Evolutionary conservation across 83 land plant genomes (phyloP).

Genomic region (Diphasiastrum complanatum): DNA sequence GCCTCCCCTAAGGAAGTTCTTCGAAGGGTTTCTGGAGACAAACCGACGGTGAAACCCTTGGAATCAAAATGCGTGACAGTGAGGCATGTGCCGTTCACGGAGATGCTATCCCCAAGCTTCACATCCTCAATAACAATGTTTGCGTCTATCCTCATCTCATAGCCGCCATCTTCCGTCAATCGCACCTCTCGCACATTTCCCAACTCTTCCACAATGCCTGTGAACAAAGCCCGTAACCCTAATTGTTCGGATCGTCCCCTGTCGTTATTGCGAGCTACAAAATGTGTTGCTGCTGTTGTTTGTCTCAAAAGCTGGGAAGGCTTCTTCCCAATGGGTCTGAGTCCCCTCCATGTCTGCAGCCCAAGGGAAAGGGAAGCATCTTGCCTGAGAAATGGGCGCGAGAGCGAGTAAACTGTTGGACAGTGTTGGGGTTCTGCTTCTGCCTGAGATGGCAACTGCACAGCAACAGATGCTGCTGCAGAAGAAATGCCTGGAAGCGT

Average conservation of each 20-base stretch:
- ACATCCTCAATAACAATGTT: slow-evolving; percentile 56
- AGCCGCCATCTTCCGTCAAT: slow-evolving; percentile 37
- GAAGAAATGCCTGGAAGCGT: too few relatives aligned
- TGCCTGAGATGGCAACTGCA: too few relatives aligned
- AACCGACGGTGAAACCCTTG: slow-evolving; percentile 59
- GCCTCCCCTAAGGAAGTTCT: slow-evolving; percentile 65
- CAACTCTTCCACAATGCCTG: slow-evolving; percentile 92
- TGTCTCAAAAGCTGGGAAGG: too few relatives aligned
- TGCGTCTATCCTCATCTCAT: slow-evolving; percentile 57
- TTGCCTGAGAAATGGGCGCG: too few relatives aligned
- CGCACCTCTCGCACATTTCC: slow-evolving; percentile 51
- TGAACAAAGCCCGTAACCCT: slow-evolving; percentile 48
- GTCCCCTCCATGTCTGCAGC: too few relatives aligned
- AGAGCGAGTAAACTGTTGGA: too few relatives aligned
- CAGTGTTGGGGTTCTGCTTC: too few relatives aligned
- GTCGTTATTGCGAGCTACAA: too few relatives aligned
- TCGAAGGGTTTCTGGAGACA: slow-evolving; percentile 83
- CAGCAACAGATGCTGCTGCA: too few relatives aligned
- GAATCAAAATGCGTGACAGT: slow-evolving; percentile 67
- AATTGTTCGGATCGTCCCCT: slow-evolving; percentile 5
- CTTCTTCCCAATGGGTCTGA: too few relatives aligned
- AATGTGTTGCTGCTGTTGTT: too few relatives aligned
- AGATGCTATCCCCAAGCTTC: slow-evolving; percentile 82
- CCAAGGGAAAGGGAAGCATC: too few relatives aligned
- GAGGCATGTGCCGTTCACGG: slow-evolving; percentile 85